Conservation (phyloP, 2,329 filamentous ascomycete genomes). For the Cadophora gregata region DNA sequence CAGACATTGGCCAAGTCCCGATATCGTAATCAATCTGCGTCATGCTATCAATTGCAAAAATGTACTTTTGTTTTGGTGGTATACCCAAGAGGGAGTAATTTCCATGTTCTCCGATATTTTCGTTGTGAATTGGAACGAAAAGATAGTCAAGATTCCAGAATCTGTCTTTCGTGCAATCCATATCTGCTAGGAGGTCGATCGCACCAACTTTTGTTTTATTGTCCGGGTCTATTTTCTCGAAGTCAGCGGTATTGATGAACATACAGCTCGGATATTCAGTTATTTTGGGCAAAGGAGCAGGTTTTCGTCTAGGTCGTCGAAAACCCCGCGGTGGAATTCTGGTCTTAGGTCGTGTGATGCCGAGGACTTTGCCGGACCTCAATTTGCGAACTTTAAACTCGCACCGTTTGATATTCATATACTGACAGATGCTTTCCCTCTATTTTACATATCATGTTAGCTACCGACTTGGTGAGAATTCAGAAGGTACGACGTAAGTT, state of each 20-base stretch:
- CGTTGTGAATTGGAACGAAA: conserved; percentile 1
- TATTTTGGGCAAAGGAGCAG: neutral
- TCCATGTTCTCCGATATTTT: neutral
- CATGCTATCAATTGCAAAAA: neutral
- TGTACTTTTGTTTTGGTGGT: conserved; percentile 7
- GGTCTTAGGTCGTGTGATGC: neutral
- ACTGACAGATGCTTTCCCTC: neutral
- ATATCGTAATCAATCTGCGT: neutral
- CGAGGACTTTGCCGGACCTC: neutral
- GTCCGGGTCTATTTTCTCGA: neutral
- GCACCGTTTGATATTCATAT: neutral
- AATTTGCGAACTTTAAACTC: neutral
- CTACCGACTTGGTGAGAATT: neutral
- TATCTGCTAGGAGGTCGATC: neutral
- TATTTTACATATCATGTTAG: neutral
- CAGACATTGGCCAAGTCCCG: neutral
- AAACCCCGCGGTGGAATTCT: neutral
- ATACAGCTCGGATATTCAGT: neutral
- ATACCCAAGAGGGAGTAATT: neutral
- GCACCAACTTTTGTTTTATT: neutral
- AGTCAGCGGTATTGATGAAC: neutral
- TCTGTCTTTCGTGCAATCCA: neutral
- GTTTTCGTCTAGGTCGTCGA: neutral
- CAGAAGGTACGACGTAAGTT: no score
- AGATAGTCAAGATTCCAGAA: conserved; percentile 8